These are phyloP conservation scores for Tilletia horrida DNA, from an alignment of 1,284 basidiomycete species.

Conservation along the genomic window DNA sequence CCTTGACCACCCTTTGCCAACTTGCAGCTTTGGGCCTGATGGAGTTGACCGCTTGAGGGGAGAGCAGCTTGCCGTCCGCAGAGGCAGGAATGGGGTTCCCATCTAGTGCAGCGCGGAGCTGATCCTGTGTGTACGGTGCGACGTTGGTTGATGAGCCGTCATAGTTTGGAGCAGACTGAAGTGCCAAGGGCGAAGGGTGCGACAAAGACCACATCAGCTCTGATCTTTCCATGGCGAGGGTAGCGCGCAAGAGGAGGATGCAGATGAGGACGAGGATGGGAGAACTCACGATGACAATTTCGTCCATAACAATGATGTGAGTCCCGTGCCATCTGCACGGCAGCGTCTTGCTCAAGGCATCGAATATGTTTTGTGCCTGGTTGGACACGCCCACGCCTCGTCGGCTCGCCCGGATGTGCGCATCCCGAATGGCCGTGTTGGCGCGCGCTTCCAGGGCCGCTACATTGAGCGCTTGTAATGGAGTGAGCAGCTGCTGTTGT, in stretches of 20 bases:
- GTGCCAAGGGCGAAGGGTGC: no score
- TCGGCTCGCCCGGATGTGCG: slow-evolving; percentile 20
- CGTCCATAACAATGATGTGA: slow-evolving; percentile 54
- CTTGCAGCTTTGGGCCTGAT: slow-evolving; percentile 21
- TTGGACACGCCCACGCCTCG: slow-evolving; percentile 28
- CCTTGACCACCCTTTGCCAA: slow-evolving; percentile 34
- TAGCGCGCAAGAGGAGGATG: no score
- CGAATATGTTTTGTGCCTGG: slow-evolving; percentile 45
- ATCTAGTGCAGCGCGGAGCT: slow-evolving; percentile 22
- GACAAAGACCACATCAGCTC: no score
- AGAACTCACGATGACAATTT: slow-evolving; percentile 45
- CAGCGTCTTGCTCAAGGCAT: slow-evolving; percentile 52
- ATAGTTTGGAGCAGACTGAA: slow-evolving; percentile 41
- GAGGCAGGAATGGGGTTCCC: slow-evolving; percentile 13
- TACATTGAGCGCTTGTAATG: slow-evolving; percentile 21
- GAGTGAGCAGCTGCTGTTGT: neutral
- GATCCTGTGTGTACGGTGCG: slow-evolving; percentile 27
- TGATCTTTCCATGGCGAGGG: no score
- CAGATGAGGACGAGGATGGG: neutral
- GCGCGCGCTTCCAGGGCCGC: slow-evolving; percentile 23
- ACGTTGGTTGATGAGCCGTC: slow-evolving; percentile 43
- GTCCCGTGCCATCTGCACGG: slow-evolving; percentile 51
- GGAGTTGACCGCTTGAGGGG: slow-evolving; percentile 5
- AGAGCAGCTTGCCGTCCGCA: neutral
- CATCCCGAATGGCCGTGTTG: slow-evolving; percentile 34